Base-by-base conservation (phyloP, 768 basidiomycete species). In the Xerocomellus chrysenteron region DNA sequence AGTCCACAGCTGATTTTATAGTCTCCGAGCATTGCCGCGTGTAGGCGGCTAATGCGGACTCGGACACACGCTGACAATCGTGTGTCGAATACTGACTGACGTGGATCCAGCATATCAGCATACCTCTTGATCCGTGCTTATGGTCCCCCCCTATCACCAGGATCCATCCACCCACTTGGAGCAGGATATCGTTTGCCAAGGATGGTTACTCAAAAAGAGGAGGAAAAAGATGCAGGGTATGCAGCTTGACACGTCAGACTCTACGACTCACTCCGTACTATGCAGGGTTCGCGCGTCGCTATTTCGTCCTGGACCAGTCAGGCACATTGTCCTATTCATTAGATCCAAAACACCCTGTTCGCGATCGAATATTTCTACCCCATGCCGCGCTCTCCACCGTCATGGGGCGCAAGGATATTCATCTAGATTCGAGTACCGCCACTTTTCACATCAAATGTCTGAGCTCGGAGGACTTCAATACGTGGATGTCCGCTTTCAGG, bases 141-240 rank as follows among this genome's bases (percentile, higher is more conserved):
- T 67, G 66, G 51, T 41, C 24, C 32, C 4, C 11, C 32, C 11
- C 49, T 44, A 52, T 50, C 48, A 62, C 52, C 57, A 50, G 35
- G 46, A 54, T 41, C 40, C 54, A 24, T 35, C 51, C 37, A 21
- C 58, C 51, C 40, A 26, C 40, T 47, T 55, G 30, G 52, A 49
- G 26, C 57, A 69, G 26, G 64, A 62, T 32, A 66, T 84, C 48
- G 59, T 88, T 5, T 78, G 74, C 49, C 80, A 89, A 63, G 91
- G 91, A 74, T 93, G 90, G 90, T 74, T 92, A 6, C 77, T 93
- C 58, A 93, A 93, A 76, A 94, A 94, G 74, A 78, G 91, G 62
- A 77, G 91, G 60, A 92, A 90, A 79, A 90, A 83, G 75, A 86
- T 92, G 87, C 92, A 93, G 77, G 91, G 91, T 86, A 62, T 48